These are phyloP conservation scores for Pyrenochaeta sp. DNA, from an alignment of 2,329 filamentous ascomycete genomes.

Conservation along the genomic window DNA sequence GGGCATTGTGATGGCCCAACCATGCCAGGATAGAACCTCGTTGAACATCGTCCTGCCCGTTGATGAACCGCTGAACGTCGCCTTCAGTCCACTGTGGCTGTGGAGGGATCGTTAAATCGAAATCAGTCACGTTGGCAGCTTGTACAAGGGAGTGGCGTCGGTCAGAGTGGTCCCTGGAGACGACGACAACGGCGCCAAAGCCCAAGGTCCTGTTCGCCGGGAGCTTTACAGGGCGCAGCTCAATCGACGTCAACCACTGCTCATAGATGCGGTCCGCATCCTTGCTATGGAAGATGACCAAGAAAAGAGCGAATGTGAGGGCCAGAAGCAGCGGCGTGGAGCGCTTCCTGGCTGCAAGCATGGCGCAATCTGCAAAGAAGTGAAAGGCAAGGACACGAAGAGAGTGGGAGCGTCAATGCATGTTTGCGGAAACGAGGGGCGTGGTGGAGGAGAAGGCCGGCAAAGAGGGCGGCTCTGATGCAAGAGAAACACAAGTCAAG, in stretches of 20 bases:
- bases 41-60: conserved; percentile 43
- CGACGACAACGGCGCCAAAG: conserved; percentile 53
- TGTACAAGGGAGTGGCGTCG: conserved; percentile 51
- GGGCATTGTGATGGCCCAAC: conserved; percentile 54
- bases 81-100: conserved; percentile 53
- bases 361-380: conserved; percentile 22
- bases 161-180: conserved; percentile 49
- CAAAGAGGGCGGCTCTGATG: not conserved
- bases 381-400: conserved; percentile 8
- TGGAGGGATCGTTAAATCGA: conserved; percentile 52
- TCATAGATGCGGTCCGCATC: conserved; percentile 37
- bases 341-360: conserved; percentile 44
- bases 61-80: conserved; percentile 48
- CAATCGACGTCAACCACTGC: conserved; percentile 36
- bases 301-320: conserved; percentile 32
- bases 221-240: conserved; percentile 30
- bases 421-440: conserved; percentile 15
- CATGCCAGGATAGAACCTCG: conserved; percentile 53
- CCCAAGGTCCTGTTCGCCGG: conserved; percentile 47
- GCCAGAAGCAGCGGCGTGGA: conserved; percentile 38
- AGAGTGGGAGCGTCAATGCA: conserved; percentile 29
- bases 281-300: conserved; percentile 38
- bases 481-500: not conserved
- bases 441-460: conserved; percentile 7
- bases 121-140: conserved; percentile 51